phyloP scores from a whole-genome alignment of 1,284 basidiomycete species.

The Cutaneotrichosporon sp. region DNA sequence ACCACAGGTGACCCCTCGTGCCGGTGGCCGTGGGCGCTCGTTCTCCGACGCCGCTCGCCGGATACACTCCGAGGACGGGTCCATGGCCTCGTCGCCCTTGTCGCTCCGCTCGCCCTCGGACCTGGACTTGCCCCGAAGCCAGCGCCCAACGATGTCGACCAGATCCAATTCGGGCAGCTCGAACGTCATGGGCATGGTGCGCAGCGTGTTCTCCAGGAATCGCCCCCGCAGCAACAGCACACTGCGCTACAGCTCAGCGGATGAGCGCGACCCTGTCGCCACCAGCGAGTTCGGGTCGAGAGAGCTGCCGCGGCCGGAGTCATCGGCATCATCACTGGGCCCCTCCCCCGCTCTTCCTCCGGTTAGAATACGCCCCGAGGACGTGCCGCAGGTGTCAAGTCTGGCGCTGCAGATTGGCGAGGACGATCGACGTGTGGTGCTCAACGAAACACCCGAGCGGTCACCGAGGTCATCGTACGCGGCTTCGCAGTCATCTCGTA shows the following conservation, averaged over 20 bases:
- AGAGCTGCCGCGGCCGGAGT: constrained; percentile 19
- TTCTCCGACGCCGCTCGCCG: constrained; percentile 19
- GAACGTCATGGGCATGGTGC: constrained; percentile 41
- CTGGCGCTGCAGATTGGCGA: constrained; percentile 26
- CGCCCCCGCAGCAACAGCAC: constrained; percentile 41
- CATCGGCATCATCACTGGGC: constrained; percentile 32
- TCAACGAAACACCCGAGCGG: constrained; percentile 27
- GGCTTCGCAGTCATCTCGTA: constrained; percentile 22
- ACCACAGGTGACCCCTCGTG: constrained; percentile 8
- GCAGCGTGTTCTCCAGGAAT: constrained; percentile 39
- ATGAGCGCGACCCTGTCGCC: constrained; percentile 27
- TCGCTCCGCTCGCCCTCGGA: constrained; percentile 7
- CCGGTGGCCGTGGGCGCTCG: constrained; percentile 19
- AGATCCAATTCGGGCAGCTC: constrained; percentile 46
- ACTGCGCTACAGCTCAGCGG: constrained; percentile 31
- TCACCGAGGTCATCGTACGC: constrained; percentile 40
- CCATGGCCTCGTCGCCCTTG: constrained; percentile 11
- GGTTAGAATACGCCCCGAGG: constrained; percentile 24
- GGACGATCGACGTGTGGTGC: constrained; percentile 23
- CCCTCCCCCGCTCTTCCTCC: constrained; percentile 25
- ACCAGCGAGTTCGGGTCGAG: constrained; percentile 8
- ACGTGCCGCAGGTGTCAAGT: constrained; percentile 26
- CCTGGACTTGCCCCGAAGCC: background rate
- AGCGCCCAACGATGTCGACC: constrained; percentile 12
- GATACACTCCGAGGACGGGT: constrained; percentile 8